Conservation (phyloP, 2,329 filamentous ascomycete genomes). For the Thielaviopsis ethacetica region DNA sequence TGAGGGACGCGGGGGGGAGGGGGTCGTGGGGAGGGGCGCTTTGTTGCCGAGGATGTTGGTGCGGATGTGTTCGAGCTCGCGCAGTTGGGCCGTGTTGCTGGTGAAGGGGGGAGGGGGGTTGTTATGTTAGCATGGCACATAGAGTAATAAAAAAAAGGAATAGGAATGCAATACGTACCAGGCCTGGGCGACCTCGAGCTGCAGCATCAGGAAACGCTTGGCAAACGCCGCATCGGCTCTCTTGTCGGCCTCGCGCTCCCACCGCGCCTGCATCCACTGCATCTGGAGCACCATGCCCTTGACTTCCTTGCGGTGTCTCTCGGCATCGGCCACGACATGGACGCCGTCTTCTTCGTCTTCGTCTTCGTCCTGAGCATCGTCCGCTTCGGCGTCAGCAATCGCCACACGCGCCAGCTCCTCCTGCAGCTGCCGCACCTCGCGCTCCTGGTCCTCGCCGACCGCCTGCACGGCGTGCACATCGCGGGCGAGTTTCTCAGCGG, state of each 20-base stretch:
- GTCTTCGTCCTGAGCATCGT: slow-evolving; percentile 15
- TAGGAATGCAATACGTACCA: slow-evolving; percentile 50
- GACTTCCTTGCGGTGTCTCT: slow-evolving; percentile 57
- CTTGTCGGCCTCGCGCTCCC: slow-evolving; percentile 65
- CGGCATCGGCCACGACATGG: slow-evolving; percentile 30
- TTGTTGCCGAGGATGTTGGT: slow-evolving; percentile 24
- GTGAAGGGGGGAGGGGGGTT: no score
- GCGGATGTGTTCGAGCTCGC: slow-evolving; percentile 68
- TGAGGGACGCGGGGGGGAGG: slow-evolving; percentile 15
- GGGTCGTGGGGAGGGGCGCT: slow-evolving; percentile 14
- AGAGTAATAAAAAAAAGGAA: slow-evolving; percentile 5
- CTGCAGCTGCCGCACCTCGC: background rate
- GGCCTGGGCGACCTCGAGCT: slow-evolving; percentile 69
- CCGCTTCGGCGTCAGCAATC: slow-evolving; percentile 13
- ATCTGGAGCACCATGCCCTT: slow-evolving; percentile 78
- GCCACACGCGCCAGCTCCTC: slow-evolving; percentile 17
- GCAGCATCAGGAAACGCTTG: slow-evolving; percentile 67
- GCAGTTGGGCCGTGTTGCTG: slow-evolving; percentile 85
- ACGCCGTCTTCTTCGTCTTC: background rate
- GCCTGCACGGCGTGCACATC: slow-evolving; percentile 32
- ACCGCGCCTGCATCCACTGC: slow-evolving; percentile 71
- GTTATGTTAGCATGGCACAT: slow-evolving; percentile 1
- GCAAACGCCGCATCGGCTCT: slow-evolving; percentile 68
- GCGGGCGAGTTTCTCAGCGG: slow-evolving; percentile 36
- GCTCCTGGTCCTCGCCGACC: slow-evolving; percentile 16